phyloP scores from a whole-genome alignment of 2,329 filamentous ascomycete species.

The Mollisia scopiformis region DNA sequence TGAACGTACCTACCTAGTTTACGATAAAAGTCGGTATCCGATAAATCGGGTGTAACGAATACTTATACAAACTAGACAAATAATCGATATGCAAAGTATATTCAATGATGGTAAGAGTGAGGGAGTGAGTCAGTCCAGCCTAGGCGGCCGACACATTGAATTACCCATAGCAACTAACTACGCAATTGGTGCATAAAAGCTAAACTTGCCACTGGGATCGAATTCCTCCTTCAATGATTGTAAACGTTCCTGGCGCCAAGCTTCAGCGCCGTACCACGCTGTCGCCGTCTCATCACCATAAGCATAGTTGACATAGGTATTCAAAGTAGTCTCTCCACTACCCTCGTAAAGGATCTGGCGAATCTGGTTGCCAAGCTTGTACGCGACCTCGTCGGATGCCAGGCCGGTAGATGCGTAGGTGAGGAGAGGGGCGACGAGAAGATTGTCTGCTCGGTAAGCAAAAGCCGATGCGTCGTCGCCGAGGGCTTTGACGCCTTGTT shows the following conservation, averaged over 20 bases:
- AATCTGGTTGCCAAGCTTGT: slow-evolving; percentile 41
- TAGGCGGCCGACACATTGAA: background rate
- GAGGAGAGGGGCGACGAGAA: slow-evolving; percentile 36
- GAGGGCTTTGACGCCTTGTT: slow-evolving; percentile 45
- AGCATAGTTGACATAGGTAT: slow-evolving; percentile 56
- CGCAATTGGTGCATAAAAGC: slow-evolving; percentile 49
- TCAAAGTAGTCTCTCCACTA: slow-evolving; percentile 38
- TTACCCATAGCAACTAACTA: no score
- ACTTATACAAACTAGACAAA: no score
- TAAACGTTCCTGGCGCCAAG: slow-evolving; percentile 51
- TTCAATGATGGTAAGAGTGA: background rate
- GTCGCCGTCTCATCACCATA: slow-evolving; percentile 47
- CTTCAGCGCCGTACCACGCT: slow-evolving; percentile 51
- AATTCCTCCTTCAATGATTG: slow-evolving; percentile 50
- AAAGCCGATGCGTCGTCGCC: slow-evolving; percentile 45
- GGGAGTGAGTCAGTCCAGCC: background rate
- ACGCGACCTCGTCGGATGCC: slow-evolving; percentile 39
- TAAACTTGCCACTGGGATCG: slow-evolving; percentile 49
- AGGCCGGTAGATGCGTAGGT: background rate
- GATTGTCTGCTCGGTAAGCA: slow-evolving; percentile 47
- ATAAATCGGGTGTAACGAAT: no score
- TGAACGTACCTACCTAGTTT: no score
- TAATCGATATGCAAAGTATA: no score
- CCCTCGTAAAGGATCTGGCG: slow-evolving; percentile 41
- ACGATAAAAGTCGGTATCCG: no score